Percentiles rank a stretch among this genome's conserved stretches.
These are phyloP conservation scores for Schrenkiella parvula DNA, from an alignment of 345 rosid species.

Conservation along the genomic window DNA sequence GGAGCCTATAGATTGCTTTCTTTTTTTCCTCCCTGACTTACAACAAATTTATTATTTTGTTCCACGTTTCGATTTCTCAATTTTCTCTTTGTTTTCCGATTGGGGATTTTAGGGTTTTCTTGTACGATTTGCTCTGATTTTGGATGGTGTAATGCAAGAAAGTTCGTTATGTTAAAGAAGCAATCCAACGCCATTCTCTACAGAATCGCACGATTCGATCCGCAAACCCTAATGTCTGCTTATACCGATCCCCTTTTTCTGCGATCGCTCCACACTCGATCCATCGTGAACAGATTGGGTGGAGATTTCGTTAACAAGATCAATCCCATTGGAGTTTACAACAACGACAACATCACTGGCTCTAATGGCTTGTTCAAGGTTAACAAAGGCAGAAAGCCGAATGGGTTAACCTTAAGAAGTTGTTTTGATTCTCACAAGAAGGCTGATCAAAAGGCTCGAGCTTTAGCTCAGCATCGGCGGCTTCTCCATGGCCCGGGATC, in stretches of 20 bases:
- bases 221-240: slow-evolving; percentile 36
- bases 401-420: slow-evolving; percentile 39
- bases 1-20: slow-evolving; percentile 17
- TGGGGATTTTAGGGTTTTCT: slow-evolving; percentile 16
- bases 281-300: slow-evolving; percentile 1
- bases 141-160: slow-evolving; percentile 39
- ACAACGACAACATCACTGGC: neutral
- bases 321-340: slow-evolving; percentile 14
- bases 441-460: slow-evolving; percentile 43
- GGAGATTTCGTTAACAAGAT: neutral
- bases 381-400: neutral
- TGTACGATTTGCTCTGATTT: neutral
- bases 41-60: neutral
- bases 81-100: neutral
- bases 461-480: slow-evolving; percentile 40
- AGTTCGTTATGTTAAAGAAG: slow-evolving; percentile 51
- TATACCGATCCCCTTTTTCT: slow-evolving; percentile 17
- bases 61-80: neutral
- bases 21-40: neutral
- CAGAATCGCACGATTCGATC: slow-evolving; percentile 33
- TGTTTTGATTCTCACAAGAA: slow-evolving; percentile 42
- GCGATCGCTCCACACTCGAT: slow-evolving; percentile 34
- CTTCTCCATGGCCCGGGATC: slow-evolving; percentile 44
- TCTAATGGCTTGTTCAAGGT: slow-evolving; percentile 17
- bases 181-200: slow-evolving; percentile 26